phyloP scores from a whole-genome alignment of 768 basidiomycete species.

The Mycena amicta region DNA sequence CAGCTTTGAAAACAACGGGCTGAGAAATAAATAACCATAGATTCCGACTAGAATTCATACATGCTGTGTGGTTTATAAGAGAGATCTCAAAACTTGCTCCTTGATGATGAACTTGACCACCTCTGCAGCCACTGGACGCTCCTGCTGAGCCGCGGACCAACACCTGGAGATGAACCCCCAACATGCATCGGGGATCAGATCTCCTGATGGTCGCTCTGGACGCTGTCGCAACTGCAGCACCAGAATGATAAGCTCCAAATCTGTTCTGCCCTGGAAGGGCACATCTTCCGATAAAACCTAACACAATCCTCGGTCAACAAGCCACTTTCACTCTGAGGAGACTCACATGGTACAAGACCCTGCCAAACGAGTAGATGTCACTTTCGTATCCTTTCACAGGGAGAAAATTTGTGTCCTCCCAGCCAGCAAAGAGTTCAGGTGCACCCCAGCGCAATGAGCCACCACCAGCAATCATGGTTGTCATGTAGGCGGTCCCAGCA shows the following conservation, averaged over 20 bases:
- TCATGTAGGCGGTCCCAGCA: not conserved
- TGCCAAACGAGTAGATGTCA: conserved; percentile 21
- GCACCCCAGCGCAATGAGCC: conserved; percentile 20
- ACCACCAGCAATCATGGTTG: conserved; percentile 3
- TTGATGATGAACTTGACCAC: not conserved
- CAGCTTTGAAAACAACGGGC: no score
- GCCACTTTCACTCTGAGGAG: not conserved
- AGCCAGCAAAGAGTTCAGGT: conserved; percentile 2
- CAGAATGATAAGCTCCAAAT: not conserved
- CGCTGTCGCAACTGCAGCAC: not conserved
- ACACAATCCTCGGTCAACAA: not conserved
- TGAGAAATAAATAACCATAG: no score
- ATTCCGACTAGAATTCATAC: no score
- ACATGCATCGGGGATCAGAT: not conserved
- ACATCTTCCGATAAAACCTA: conserved; percentile 1
- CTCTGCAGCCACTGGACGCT: conserved; percentile 9
- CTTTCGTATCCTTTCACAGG: not conserved
- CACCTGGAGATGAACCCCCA: conserved; percentile 15
- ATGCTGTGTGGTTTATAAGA: no score
- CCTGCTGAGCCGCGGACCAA: conserved; percentile 3
- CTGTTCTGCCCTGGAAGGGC: not conserved
- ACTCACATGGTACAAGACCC: conserved; percentile 15
- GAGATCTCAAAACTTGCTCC: not conserved
- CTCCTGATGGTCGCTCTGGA: not conserved
- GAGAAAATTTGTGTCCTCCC: not conserved